Conservation (phyloP, 352 stramenopile species). For the Vaucheria bursata region DNA sequence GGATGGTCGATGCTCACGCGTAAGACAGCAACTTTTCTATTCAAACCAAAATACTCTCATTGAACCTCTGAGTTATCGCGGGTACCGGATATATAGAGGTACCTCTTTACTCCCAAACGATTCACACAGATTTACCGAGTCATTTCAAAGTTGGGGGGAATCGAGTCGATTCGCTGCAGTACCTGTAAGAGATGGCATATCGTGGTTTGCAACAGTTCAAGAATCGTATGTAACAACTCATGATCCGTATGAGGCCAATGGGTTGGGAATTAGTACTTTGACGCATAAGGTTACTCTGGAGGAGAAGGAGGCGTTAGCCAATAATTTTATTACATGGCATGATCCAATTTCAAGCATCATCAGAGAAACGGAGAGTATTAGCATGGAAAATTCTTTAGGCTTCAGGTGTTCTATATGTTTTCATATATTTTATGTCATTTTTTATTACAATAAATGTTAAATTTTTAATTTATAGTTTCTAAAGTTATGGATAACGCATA, state of each 20-base stretch:
- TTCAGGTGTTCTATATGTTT: constrained; percentile 3
- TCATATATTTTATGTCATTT: too few species aligned
- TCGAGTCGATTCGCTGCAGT: background rate
- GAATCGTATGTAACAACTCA: background rate
- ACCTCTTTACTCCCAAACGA: too few species aligned
- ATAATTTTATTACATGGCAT: background rate
- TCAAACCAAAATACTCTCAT: too few species aligned
- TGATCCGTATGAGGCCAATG: background rate
- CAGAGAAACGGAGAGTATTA: background rate
- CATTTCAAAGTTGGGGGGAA: constrained; percentile 5
- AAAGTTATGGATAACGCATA: too few species aligned
- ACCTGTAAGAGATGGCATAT: background rate
- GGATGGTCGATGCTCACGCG: too few species aligned
- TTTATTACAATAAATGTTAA: too few species aligned
- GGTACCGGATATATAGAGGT: too few species aligned
- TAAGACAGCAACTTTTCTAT: too few species aligned
- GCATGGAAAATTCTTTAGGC: background rate
- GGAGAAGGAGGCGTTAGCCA: background rate
- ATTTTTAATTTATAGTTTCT: too few species aligned
- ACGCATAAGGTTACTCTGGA: background rate
- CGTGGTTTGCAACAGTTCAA: constrained; percentile 5
- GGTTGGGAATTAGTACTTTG: background rate
- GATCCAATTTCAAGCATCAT: background rate
- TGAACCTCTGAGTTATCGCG: too few species aligned
- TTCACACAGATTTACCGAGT: too few species aligned